Conservation (phyloP, 1,284 basidiomycete genomes). For the Mycena sp. region DNA sequence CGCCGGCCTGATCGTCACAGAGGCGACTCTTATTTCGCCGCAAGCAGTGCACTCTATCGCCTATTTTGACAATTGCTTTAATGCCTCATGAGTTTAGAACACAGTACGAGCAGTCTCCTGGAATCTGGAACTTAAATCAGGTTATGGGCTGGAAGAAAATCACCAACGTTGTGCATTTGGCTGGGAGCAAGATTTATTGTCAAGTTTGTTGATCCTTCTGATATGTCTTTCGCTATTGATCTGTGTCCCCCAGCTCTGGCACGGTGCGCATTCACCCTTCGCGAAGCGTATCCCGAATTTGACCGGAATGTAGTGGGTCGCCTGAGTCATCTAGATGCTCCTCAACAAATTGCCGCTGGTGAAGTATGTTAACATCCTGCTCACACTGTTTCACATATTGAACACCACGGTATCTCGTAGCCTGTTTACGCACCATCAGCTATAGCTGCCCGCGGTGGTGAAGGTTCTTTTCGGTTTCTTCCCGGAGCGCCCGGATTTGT, state of each 20-base stretch:
- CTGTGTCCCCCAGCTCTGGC: slow-evolving; percentile 10
- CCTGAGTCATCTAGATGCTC: slow-evolving; percentile 13
- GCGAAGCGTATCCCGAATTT: neutral
- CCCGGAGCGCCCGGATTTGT: slow-evolving; percentile 47
- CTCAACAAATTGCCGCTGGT: slow-evolving; percentile 18
- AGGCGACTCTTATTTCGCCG: slow-evolving; percentile 50
- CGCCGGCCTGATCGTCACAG: slow-evolving; percentile 55
- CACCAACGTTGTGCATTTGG: slow-evolving; percentile 12
- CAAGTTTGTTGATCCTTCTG: slow-evolving; percentile 17
- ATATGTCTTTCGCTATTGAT: neutral
- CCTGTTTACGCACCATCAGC: slow-evolving; percentile 51
- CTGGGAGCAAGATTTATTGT: slow-evolving; percentile 8
- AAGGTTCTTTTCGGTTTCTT: slow-evolving; percentile 50
- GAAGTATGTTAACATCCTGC: too few relatives aligned
- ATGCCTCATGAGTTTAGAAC: too few relatives aligned
- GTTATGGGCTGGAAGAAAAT: slow-evolving; percentile 24
- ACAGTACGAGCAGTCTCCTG: too few relatives aligned
- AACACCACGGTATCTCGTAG: slow-evolving; percentile 15
- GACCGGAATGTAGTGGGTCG: slow-evolving; percentile 6
- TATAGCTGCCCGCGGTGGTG: slow-evolving; percentile 49
- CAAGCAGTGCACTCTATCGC: too few relatives aligned
- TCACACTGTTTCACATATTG: neutral
- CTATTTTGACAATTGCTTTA: too few relatives aligned
- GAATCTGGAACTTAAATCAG: slow-evolving; percentile 35
- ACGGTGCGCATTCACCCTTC: neutral